Evolutionary conservation across 1,139 yeast species (phyloP).

Genomic region (Geotrichum phurueaensis): DNA sequence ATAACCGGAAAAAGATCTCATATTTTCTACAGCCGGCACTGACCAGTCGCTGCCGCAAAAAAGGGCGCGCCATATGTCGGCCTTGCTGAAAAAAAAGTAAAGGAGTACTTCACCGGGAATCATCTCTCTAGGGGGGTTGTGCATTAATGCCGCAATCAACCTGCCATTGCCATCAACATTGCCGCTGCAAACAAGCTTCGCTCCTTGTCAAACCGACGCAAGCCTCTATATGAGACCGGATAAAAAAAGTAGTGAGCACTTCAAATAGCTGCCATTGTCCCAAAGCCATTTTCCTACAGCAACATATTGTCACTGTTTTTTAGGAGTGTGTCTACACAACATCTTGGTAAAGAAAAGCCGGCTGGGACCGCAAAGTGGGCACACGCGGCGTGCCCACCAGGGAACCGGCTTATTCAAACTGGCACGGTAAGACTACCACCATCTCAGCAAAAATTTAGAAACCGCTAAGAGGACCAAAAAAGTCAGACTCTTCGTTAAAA

Average conservation of each 20-base stretch:
- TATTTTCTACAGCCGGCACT: conserved; percentile 14
- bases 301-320: neutral
- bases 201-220: neutral
- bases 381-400: conserved; percentile 18
- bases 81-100: conserved; percentile 11
- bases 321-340: neutral
- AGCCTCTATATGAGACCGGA: neutral
- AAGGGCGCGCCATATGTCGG: conserved; percentile 27
- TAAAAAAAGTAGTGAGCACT: neutral
- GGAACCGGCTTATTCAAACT: neutral
- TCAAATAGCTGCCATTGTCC: neutral
- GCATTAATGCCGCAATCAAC: neutral
- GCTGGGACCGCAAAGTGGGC: conserved; percentile 12
- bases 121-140: conserved; percentile 11
- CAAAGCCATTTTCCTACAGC: neutral
- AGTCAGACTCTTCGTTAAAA: conserved; percentile 15
- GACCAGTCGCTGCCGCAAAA: conserved; percentile 26
- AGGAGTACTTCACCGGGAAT: conserved; percentile 15
- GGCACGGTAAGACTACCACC: neutral
- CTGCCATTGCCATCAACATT: neutral
- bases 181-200: neutral
- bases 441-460: neutral
- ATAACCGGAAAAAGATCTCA: neutral
- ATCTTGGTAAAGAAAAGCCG: neutral
- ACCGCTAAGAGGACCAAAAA: conserved; percentile 20